These are phyloP conservation scores for Trametes meyenii DNA, from an alignment of 768 basidiomycete species.

Conservation along the genomic window DNA sequence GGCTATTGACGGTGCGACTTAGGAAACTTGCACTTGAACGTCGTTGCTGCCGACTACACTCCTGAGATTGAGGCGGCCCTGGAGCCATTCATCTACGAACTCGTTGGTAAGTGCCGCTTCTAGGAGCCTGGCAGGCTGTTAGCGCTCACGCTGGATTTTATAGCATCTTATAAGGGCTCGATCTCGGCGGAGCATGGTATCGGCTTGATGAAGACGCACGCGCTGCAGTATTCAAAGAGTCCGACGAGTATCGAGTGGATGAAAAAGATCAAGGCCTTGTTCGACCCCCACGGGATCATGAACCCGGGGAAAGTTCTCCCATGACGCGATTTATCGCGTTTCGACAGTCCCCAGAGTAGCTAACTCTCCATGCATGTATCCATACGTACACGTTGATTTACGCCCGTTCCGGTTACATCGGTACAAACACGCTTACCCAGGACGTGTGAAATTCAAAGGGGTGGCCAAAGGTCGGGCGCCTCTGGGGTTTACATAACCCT, in stretches of 20 bases:
- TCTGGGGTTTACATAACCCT: slow-evolving; percentile 26
- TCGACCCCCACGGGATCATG: slow-evolving; percentile 92
- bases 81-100: slow-evolving; percentile 94
- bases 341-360: background rate
- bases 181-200: slow-evolving; percentile 98
- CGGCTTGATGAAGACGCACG: slow-evolving; percentile 92
- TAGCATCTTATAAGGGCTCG: slow-evolving; percentile 82
- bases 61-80: slow-evolving; percentile 83
- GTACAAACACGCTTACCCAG: background rate
- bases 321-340: slow-evolving; percentile 5
- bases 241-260: slow-evolving; percentile 82
- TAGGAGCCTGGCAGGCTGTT: background rate
- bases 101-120: slow-evolving; percentile 63
- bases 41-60: slow-evolving; percentile 80
- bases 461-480: slow-evolving; percentile 2
- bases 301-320: slow-evolving; percentile 84
- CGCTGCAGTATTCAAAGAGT: slow-evolving; percentile 85
- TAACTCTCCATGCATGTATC: slow-evolving; percentile 8
- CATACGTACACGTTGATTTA: background rate
- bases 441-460: too few species aligned
- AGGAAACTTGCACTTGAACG: slow-evolving; percentile 96
- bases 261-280: slow-evolving; percentile 85
- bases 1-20: background rate
- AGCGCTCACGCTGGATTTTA: slow-evolving; percentile 11
- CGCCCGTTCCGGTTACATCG: background rate